Base-by-base conservation (phyloP, 2,329 filamentous ascomycete species). In the Fusarium chuoi region DNA sequence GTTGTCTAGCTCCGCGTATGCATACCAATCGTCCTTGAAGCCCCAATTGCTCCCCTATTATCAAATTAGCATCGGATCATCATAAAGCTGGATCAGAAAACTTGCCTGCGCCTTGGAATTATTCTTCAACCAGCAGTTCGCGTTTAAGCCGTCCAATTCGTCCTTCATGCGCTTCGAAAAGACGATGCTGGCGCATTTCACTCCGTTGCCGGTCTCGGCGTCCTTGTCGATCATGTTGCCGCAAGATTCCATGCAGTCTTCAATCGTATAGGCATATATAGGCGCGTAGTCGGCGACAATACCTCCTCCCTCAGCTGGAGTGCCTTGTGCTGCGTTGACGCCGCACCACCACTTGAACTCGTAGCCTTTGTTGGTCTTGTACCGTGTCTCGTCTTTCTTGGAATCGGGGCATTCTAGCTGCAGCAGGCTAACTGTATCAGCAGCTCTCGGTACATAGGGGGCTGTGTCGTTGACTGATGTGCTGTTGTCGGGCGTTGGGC, bases 261-360 rank as follows among this genome's bases (percentile, higher is more conserved):
- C 33, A 2, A 74, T 63, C 2, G 59, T 59, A 0, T 74, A 74
- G 0, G 71, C 59, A 22, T 65, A 44, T 10, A 75, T 58, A 6
- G 69, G 56, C 3, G 63, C 41, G 2, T 52, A 24, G 5, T 74
- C 72, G 2, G 39, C 64, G 3, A 74, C 46, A n/a, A 60, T 39
- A 3, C 71, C 71, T 7, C 71, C 71, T 11, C 51, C 68, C 8
- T 74, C 49, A 12, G 67, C 68, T 0, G 24, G 28, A 5, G 30
- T 18, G 2, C 67, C 68, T 10, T 67, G 49, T 12, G 59, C 49
- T 9, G 39, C 59, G 13, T 74, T 69, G 14, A 74, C 71, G 5
- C 71, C 71, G 30, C 71, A 74, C 71, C 71, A 74, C 63, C 68
- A 74, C 18, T 62, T 54, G 39, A 74, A 74, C 33, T 69, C 71